These are phyloP conservation scores for Adansonia digitata DNA, from an alignment of 345 rosid species.

Conservation along the genomic window DNA sequence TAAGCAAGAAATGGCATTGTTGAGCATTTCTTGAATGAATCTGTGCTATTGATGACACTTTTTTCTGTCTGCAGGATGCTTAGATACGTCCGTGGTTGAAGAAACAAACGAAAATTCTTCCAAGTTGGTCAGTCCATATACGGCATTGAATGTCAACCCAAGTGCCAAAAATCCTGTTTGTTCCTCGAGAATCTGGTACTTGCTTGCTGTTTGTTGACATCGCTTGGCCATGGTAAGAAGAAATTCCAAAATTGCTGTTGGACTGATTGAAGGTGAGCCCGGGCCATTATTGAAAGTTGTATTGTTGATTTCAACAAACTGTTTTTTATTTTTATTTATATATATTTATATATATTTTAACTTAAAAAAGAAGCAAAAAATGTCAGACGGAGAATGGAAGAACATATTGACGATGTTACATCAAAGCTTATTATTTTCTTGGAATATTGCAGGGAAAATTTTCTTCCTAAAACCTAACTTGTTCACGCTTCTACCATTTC, in stretches of 20 bases:
- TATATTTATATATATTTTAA: too few relatives aligned
- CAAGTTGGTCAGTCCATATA: not conserved
- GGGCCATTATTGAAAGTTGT: conserved; percentile 3
- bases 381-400: too few relatives aligned
- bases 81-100: conserved; percentile 7
- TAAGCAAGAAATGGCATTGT: not conserved
- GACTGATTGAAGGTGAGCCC: not conserved
- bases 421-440: too few relatives aligned
- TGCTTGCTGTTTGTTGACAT: not conserved
- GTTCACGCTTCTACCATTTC: too few relatives aligned
- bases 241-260: not conserved
- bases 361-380: too few relatives aligned
- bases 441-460: too few relatives aligned
- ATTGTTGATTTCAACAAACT: too few relatives aligned
- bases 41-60: not conserved
- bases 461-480: too few relatives aligned
- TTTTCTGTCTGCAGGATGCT: conserved; percentile 12
- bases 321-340: too few relatives aligned
- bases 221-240: not conserved
- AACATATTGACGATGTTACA: too few relatives aligned
- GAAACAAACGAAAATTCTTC: not conserved
- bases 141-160: not conserved
- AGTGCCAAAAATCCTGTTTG: not conserved
- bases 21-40: not conserved
- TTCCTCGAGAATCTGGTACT: not conserved